phyloP scores from a whole-genome alignment of 2,329 filamentous ascomycete genomes.

The Fusarium sororula region DNA sequence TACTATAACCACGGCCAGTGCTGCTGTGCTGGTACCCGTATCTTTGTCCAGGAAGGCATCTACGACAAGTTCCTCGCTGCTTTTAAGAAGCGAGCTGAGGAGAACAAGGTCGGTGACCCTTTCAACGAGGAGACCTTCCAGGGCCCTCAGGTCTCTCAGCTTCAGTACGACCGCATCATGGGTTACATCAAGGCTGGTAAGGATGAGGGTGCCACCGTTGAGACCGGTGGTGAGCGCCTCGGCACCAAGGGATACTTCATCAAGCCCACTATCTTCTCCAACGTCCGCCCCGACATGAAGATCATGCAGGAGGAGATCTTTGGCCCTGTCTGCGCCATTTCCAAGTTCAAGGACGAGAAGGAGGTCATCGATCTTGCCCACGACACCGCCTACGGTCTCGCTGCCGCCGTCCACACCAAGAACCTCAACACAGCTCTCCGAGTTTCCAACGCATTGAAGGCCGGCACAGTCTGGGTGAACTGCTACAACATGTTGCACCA shows the following conservation, averaged over 20 bases:
- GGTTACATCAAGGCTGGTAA: constrained; percentile 76
- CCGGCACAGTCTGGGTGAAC: constrained; percentile 71
- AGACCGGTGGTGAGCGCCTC: constrained; percentile 63
- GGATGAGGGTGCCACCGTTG: constrained; percentile 68
- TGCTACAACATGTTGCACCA: constrained; percentile 72
- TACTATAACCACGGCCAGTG: constrained; percentile 73
- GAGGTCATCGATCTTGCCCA: constrained; percentile 82
- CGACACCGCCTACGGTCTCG: constrained; percentile 81
- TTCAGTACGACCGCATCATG: constrained; percentile 92
- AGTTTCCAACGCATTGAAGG: constrained; percentile 77
- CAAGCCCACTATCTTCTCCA: constrained; percentile 88
- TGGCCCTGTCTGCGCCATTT: constrained; percentile 83
- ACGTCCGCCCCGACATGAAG: constrained; percentile 85
- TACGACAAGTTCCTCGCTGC: constrained; percentile 86
- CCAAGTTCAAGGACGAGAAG: constrained; percentile 85
- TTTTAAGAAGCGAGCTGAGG: constrained; percentile 79
- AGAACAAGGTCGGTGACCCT: constrained; percentile 85
- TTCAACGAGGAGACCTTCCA: constrained; percentile 85
- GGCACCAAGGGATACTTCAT: constrained; percentile 89
- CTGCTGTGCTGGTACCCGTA: constrained; percentile 81
- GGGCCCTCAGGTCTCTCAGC: constrained; percentile 84
- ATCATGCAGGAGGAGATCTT: constrained; percentile 95
- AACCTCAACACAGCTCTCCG: constrained; percentile 85
- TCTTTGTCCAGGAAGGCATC: constrained; percentile 87
- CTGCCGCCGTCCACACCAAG: constrained; percentile 83